These are phyloP conservation scores for Cicer chorassanicum DNA, from an alignment of 306 rosid species.

Conservation along the genomic window DNA sequence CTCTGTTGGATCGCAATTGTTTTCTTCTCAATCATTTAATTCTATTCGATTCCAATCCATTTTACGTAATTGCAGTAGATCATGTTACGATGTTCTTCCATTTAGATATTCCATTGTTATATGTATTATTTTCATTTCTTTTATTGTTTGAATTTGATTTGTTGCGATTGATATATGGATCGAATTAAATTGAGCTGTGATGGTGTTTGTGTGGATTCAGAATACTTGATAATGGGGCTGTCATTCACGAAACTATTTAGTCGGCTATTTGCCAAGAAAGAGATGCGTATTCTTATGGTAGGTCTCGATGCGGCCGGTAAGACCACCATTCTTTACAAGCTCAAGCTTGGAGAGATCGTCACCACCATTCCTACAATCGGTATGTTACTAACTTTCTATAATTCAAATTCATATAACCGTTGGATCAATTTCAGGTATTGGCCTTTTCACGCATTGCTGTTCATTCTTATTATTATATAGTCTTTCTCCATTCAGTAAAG, in stretches of 20 bases:
- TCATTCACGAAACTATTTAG: conserved; percentile 93
- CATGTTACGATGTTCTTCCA: neutral
- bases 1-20: neutral
- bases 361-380: conserved; percentile 98
- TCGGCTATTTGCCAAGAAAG: conserved; percentile 91
- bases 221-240: conserved; percentile 79
- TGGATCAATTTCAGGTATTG: neutral
- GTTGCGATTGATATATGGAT: conserved; percentile 22
- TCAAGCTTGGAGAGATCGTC: conserved; percentile 95
- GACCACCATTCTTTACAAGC: conserved; percentile 93
- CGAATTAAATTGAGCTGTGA: conserved; percentile 15
- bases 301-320: conserved; percentile 99
- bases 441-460: neutral
- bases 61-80: neutral
- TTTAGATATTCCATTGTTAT: neutral
- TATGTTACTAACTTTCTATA: conserved; percentile 37
- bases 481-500: neutral
- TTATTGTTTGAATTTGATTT: conserved; percentile 17
- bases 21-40: conserved; percentile 28
- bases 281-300: conserved; percentile 98
- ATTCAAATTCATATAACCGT: neutral
- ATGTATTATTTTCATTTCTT: no score
- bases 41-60: neutral
- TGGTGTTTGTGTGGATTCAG: conserved; percentile 40
- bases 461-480: neutral